Base-by-base conservation (phyloP, 1,139 yeast species). In the Blastobotrys raffinosifermentans region DNA sequence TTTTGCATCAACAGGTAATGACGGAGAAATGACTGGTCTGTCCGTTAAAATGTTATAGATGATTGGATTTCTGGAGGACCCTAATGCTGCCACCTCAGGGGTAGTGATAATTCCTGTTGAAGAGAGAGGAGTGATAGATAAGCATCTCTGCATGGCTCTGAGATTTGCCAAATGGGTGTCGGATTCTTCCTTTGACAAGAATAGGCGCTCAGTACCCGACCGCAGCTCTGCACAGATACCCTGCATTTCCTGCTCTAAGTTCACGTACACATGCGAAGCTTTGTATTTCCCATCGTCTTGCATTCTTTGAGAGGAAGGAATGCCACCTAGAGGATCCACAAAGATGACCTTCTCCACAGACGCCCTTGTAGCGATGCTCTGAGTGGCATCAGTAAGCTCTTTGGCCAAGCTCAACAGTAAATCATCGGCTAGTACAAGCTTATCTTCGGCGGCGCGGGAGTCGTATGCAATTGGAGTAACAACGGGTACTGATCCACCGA, bases 41-140 rank as follows among this genome's bases (percentile, higher is more conserved):
- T 91, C 97, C 0, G 98, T 91, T 27, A 91, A 66, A 6, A 91
- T 75, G 55, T 91, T 91, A 60, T 87, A 86, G 8, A 91, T 76
- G 26, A 91, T 73, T 0, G 98, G 97, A 55, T 89, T 86, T 58
- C 71, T 58, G 16, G 54, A 51, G 11, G 58, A 45, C 26, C 53
- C 50, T 10, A 57, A 51, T 2, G 66, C 64, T 1, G 75, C 74
- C 19, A 65, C 63, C 8, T 25, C 27, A 0, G 77, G 75, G 0
- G 77, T 71, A 2, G 78, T 73, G 38, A 73, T 68, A 9, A 73
- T 54, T 2, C 78, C 79, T 0, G 77, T 50, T 61, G 72, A 66
- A 43, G 64, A 71, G 47, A 55, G 57, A 31, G 59, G 84, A 62
- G 51, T 73, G 51, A 46, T 64, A 47, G 53, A 66, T 54, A 67